phyloP scores from a whole-genome alignment of 129 eudicot genomes.

The Arctium lappa region DNA sequence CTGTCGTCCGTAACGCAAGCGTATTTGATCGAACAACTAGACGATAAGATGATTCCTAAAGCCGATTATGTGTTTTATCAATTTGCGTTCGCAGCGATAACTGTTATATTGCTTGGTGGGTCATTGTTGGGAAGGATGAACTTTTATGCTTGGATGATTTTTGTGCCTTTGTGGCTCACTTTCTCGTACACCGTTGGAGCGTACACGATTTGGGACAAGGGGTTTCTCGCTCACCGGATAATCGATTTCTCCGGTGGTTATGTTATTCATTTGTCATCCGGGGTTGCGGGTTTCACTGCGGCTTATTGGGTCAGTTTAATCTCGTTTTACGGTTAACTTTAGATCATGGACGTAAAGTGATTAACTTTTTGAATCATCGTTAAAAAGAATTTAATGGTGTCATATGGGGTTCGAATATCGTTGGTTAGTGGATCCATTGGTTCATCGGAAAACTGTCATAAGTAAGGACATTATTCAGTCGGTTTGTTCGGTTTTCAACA shows the following conservation, averaged over 20 bases:
- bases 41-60: conserved; percentile 26
- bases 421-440: too few relatives aligned
- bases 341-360: background rate
- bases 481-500: background rate
- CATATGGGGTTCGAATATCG: background rate
- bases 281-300: conserved; percentile 84
- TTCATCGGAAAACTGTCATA: too few relatives aligned
- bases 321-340: background rate
- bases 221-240: conserved; percentile 37
- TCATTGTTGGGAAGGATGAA: conserved; percentile 76
- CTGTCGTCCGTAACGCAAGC: conserved; percentile 11
- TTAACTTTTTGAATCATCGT: background rate
- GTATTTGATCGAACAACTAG: conserved; percentile 25
- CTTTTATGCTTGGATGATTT: conserved; percentile 74
- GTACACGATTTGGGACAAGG: conserved; percentile 56
- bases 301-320: conserved; percentile 67
- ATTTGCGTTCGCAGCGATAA: conserved; percentile 70
- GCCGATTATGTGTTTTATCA: conserved; percentile 73
- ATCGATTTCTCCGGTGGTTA: conserved; percentile 82
- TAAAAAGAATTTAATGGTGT: background rate
- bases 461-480: too few relatives aligned
- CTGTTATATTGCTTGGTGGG: conserved; percentile 64
- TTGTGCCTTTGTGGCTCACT: conserved; percentile 72
- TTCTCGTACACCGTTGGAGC: conserved; percentile 74
- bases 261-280: conserved; percentile 74